Base-by-base conservation (phyloP, 257 asterid genomes). In the Hygrophila difformis region DNA sequence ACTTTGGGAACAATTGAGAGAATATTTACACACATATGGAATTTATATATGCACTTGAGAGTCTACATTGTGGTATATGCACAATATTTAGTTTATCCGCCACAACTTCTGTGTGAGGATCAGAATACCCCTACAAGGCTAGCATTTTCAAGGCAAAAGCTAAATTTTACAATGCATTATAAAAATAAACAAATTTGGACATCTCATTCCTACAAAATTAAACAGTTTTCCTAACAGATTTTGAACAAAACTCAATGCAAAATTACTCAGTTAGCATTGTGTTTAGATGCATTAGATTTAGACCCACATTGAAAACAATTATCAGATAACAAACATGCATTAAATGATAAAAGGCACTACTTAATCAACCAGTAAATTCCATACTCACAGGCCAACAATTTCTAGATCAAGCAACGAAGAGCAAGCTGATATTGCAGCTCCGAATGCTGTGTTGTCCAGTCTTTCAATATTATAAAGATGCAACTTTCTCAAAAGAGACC, bases 381-480 rank as follows among this genome's bases (percentile, higher is more conserved):
- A 60, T 28, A 80, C 97, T 87, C 74, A 87, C 97, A 83, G 85
- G 73, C 95, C 95, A 64, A 81, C 82, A 56, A 87, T 74, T 70
- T 66, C 93, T 19, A 87, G 74, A 72, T 80, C 97, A 49, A 55
- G 71, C 62, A 87, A 54, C 45, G 77, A 64, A 34, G 93, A 79
- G 35, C 97, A 87, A 35, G 85, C 79, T 50, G 79, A 63, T 66
- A 87, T 44, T 56, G 95, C 97, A 43, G 68, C 67, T 36, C 73
- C 70, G 49, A 87, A 68, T 39, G 93, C 75, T 22, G 67, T 28
- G 48, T 70, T 74, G 61, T 80, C 95, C 75, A 83, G 56, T 44
- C 88, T 75, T 65, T 87, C 93, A 37, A 84, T 83, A 65, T 84
- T 78, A 62, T 75, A 80, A 45, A 87, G 97, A 62, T 84, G 84